phyloP scores from a whole-genome alignment of 2,329 filamentous ascomycete species.

The Pezicula neosporulosa region DNA sequence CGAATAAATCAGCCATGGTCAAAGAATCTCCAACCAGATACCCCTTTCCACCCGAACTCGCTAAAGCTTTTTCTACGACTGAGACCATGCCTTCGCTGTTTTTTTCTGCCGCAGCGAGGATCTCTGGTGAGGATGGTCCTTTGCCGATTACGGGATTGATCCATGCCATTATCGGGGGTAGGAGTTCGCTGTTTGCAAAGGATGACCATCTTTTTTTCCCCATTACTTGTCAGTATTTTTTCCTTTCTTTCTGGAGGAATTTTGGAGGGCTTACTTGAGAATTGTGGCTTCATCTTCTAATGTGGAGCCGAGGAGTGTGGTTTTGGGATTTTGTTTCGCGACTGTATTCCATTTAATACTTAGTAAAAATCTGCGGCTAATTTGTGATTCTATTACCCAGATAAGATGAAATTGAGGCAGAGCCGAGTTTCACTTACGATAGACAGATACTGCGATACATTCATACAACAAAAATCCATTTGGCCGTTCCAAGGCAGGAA shows the following conservation, averaged over 20 bases:
- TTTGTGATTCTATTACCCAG: background rate
- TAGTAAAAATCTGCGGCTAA: background rate
- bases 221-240: background rate
- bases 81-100: constrained; percentile 14
- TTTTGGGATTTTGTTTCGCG: constrained; percentile 17
- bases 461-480: constrained; percentile 17
- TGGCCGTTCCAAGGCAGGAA: constrained; percentile 15
- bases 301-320: constrained; percentile 12
- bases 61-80: constrained; percentile 14
- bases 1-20: constrained; percentile 18
- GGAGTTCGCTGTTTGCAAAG: constrained; percentile 17
- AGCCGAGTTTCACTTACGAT: background rate
- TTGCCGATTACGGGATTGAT: constrained; percentile 18
- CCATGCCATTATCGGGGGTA: constrained; percentile 21
- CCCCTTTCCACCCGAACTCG: constrained; percentile 8
- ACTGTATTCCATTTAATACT: constrained; percentile 3
- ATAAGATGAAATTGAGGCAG: background rate
- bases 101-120: constrained; percentile 12
- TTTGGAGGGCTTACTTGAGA: constrained; percentile 3
- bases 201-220: constrained; percentile 17
- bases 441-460: constrained; percentile 13
- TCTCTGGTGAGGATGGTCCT: constrained; percentile 13
- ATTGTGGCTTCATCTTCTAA: constrained; percentile 17
- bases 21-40: constrained; percentile 14
- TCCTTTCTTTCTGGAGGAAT: too few species aligned